Evolutionary conservation across 768 basidiomycete species (phyloP).

Genomic region (Amanita pallidorosea): DNA sequence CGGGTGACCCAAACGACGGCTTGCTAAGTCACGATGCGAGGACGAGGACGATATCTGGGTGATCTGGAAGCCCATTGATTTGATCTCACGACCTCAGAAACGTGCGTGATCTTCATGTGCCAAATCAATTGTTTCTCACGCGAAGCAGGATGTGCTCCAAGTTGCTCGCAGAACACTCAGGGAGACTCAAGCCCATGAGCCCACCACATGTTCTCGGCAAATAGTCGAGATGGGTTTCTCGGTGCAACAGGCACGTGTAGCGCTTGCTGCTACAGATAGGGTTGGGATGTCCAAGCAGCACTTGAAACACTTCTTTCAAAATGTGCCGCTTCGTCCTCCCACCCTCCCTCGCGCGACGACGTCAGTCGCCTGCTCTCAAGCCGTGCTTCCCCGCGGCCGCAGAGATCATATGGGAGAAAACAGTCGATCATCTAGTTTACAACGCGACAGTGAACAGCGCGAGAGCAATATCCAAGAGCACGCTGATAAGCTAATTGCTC

Average conservation of each 20-base stretch:
- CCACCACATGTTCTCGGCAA: conserved; percentile 78
- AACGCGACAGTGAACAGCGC: conserved; percentile 10
- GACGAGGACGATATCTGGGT: conserved; percentile 71
- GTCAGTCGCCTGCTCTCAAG: conserved; percentile 8
- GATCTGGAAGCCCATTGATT: conserved; percentile 50
- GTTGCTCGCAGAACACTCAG: not conserved
- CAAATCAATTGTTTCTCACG: not conserved
- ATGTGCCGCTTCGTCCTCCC: conserved; percentile 10
- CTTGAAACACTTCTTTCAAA: conserved; percentile 47
- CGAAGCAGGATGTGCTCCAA: not conserved
- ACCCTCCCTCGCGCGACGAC: conserved; percentile 8
- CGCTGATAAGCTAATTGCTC: conserved; percentile 69
- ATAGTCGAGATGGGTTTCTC: conserved; percentile 96
- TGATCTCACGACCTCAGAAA: conserved; percentile 15
- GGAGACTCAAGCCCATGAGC: not conserved
- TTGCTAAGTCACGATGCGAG: conserved; percentile 11
- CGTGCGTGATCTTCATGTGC: conserved; percentile 9
- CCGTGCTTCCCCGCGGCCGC: conserved; percentile 15
- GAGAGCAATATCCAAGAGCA: conserved; percentile 44
- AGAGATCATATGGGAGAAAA: conserved; percentile 14
- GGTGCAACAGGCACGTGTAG: conserved; percentile 58
- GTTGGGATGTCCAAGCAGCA: conserved; percentile 69
- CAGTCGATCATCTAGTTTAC: conserved; percentile 10
- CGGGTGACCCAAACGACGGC: conserved; percentile 39
- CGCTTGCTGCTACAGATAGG: conserved; percentile 64